Percentiles rank a stretch among this genome's conserved stretches.
Evolutionary conservation across 192 early-diverging fungal genomes (phyloP).

Genomic region (Geranomyces michiganensis): DNA sequence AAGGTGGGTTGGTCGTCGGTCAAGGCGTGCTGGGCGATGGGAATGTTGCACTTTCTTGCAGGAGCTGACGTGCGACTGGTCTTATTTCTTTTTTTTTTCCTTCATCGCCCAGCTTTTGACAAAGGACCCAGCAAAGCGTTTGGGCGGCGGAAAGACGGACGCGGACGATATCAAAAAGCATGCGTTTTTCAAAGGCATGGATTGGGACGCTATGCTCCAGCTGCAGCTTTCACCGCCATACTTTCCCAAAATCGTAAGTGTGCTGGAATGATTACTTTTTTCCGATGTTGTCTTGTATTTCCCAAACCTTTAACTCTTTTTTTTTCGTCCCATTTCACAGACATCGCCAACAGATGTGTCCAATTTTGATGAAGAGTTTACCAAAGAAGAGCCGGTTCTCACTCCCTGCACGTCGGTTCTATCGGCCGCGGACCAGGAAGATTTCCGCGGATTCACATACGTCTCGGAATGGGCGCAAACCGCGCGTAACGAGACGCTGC

Average conservation of each 20-base stretch:
- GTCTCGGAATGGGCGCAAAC: slow-evolving; percentile 51
- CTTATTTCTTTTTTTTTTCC: not conserved
- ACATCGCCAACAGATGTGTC: slow-evolving; percentile 81
- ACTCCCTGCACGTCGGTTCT: slow-evolving; percentile 89
- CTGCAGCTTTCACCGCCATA: slow-evolving; percentile 89
- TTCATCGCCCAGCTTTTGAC: slow-evolving; percentile 67
- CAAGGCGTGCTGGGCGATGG: not conserved
- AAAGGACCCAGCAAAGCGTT: slow-evolving; percentile 81
- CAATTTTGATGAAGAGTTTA: slow-evolving; percentile 99
- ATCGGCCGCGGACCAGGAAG: slow-evolving; percentile 82
- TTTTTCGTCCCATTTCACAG: slow-evolving; percentile 34
- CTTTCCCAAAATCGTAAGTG: slow-evolving; percentile 81
- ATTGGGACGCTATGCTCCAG: slow-evolving; percentile 95
- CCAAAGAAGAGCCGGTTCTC: slow-evolving; percentile 87
- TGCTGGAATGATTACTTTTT: too few relatives aligned
- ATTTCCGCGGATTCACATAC: slow-evolving; percentile 88
- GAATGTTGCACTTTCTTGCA: not conserved
- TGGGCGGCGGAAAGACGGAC: slow-evolving; percentile 82
- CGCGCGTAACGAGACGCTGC: slow-evolving; percentile 30
- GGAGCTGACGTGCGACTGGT: not conserved
- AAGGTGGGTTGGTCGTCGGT: slow-evolving; percentile 50
- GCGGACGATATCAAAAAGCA: slow-evolving; percentile 93
- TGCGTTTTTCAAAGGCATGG: slow-evolving; percentile 90
- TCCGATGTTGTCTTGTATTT: not conserved
- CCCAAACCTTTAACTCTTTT: not conserved